These are phyloP conservation scores for Brassica incana DNA, from an alignment of 345 rosid genomes.

Conservation along the genomic window DNA sequence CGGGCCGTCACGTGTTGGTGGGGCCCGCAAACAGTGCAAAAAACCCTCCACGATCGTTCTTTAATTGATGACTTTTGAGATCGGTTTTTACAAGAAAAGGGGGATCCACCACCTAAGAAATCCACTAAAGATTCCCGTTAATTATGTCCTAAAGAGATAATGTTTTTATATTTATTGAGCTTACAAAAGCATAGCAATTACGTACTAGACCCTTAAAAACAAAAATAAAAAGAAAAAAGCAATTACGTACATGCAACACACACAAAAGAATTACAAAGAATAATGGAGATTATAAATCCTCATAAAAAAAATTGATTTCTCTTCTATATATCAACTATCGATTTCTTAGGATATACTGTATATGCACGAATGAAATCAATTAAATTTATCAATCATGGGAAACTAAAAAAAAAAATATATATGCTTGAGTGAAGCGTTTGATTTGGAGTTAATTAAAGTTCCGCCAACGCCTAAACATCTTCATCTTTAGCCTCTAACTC, in stretches of 20 bases:
- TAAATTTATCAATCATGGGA: constrained; percentile 12
- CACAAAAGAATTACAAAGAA: background rate
- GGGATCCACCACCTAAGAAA: too few species aligned
- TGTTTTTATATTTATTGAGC: background rate
- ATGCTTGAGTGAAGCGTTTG: background rate
- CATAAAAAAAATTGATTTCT: background rate
- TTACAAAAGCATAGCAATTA: background rate
- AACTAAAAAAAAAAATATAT: background rate
- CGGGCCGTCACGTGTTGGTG: too few species aligned
- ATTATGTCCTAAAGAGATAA: background rate
- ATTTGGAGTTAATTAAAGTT: background rate
- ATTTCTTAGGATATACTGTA: background rate
- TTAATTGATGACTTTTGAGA: too few species aligned
- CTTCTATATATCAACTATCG: constrained; percentile 16
- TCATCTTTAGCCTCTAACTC: constrained; percentile 52
- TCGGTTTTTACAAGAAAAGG: too few species aligned
- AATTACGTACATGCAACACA: background rate
- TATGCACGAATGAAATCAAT: constrained; percentile 28
- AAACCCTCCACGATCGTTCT: too few species aligned
- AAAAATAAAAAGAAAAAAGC: background rate
- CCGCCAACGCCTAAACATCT: constrained; percentile 1
- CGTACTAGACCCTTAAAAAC: background rate
- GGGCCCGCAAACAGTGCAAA: too few species aligned
- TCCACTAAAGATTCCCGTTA: too few species aligned
- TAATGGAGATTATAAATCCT: background rate